Evolutionary conservation across 495 filamentous ascomycete genomes (phyloP).

Genomic region (Massariosphaeria phaeospora): DNA sequence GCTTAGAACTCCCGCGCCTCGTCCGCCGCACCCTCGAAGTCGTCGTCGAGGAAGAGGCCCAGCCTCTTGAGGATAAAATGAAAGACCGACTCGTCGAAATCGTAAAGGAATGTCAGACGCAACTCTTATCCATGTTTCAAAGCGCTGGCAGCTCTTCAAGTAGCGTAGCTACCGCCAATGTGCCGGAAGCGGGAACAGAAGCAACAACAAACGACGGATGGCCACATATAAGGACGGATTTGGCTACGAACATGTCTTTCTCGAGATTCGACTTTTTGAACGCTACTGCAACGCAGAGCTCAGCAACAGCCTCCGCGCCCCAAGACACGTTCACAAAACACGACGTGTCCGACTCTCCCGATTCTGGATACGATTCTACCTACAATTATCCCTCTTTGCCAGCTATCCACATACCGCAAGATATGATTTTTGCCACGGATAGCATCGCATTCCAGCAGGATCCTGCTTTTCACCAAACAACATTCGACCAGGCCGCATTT

Average conservation of each 20-base stretch:
- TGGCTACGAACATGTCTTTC: background rate
- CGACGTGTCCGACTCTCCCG: background rate
- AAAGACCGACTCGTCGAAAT: slow-evolving; percentile 28
- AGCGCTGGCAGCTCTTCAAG: background rate
- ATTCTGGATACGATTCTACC: background rate
- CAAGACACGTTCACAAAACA: background rate
- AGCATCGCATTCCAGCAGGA: no score
- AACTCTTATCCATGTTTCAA: slow-evolving; percentile 23
- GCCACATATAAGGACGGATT: background rate
- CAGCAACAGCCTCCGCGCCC: no score
- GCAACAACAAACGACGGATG: no score
- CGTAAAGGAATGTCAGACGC: slow-evolving; percentile 23
- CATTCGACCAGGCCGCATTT: no score
- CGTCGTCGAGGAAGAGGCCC: slow-evolving; percentile 22
- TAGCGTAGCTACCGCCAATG: background rate
- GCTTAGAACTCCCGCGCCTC: slow-evolving; percentile 18
- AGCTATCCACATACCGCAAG: no score
- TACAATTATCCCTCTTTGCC: no score
- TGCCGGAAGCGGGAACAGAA: background rate
- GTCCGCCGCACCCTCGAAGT: slow-evolving; percentile 26
- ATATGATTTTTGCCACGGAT: no score
- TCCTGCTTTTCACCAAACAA: no score
- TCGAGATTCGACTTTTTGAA: background rate
- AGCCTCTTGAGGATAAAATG: slow-evolving; percentile 23
- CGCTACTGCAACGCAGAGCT: background rate